Conservation (phyloP, 805 yeast genomes). For the Sugiyamaella chiloensis region DNA sequence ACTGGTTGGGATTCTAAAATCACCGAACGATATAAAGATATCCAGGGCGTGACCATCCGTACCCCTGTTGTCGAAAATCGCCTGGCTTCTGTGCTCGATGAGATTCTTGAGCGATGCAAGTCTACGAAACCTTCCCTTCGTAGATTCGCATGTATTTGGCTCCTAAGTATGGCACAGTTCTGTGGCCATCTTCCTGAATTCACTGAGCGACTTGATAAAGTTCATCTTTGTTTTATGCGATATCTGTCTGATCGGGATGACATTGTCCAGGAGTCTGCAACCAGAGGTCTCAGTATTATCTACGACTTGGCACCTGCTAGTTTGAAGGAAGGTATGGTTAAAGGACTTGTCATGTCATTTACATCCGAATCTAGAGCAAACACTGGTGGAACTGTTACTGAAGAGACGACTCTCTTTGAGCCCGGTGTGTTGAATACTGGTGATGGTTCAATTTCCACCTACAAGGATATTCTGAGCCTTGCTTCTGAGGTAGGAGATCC, state of each 20-base stretch:
- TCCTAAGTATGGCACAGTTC: slow-evolving; percentile 73
- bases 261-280: slow-evolving; percentile 85
- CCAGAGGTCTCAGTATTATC: slow-evolving; percentile 78
- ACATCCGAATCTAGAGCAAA: slow-evolving; percentile 57
- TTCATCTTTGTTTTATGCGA: slow-evolving; percentile 73
- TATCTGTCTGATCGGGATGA: slow-evolving; percentile 82
- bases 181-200: slow-evolving; percentile 51
- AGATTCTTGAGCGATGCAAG: slow-evolving; percentile 51
- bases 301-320: slow-evolving; percentile 73
- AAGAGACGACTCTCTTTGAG: slow-evolving; percentile 81
- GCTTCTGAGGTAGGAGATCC: slow-evolving; percentile 98
- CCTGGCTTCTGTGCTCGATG: slow-evolving; percentile 40
- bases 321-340: slow-evolving; percentile 68
- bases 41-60: slow-evolving; percentile 37
- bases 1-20: slow-evolving; percentile 72
- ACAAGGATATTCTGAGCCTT: slow-evolving; percentile 79
- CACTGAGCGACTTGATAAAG: slow-evolving; percentile 45
- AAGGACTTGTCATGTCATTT: slow-evolving; percentile 69
- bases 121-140: slow-evolving; percentile 72
- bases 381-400: slow-evolving; percentile 65
- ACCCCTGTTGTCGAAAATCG: slow-evolving; percentile 5
- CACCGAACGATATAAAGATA: slow-evolving; percentile 52
- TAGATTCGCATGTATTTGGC: slow-evolving; percentile 80
- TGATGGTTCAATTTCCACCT: slow-evolving; percentile 85
- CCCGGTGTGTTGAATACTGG: slow-evolving; percentile 75